These are phyloP conservation scores for Leccinum subrobustum DNA, from an alignment of 1,284 basidiomycete species.

Conservation along the genomic window DNA sequence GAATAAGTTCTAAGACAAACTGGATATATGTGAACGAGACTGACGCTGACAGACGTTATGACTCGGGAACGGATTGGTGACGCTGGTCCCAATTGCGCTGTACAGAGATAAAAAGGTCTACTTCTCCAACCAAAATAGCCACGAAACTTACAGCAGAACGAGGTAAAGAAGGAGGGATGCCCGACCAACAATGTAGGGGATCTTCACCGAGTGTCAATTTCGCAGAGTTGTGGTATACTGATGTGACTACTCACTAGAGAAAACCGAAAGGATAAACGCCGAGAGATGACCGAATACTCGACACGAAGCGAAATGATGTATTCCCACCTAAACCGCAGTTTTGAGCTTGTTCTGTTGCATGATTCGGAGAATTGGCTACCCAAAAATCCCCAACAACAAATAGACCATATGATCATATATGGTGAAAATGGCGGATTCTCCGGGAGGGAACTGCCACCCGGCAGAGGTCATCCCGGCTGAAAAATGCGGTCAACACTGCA, in stretches of 20 bases:
- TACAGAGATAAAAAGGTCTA: not conserved
- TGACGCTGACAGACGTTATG: constrained; percentile 13
- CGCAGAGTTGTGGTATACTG: not conserved
- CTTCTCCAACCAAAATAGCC: not conserved
- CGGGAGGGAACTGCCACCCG: not conserved
- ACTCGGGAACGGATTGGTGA: not conserved
- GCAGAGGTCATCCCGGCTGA: not conserved
- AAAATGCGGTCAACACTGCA: not conserved
- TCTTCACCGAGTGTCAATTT: constrained; percentile 5
- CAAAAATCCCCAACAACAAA: constrained; percentile 16
- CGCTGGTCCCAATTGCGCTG: constrained; percentile 4
- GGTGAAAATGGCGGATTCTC: not conserved
- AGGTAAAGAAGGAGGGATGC: constrained; percentile 10
- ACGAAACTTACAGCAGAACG: constrained; percentile 12
- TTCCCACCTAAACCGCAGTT: constrained; percentile 21
- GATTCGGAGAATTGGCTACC: constrained; percentile 5
- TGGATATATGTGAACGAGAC: not conserved
- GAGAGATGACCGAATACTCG: constrained; percentile 15
- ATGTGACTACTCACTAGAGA: constrained; percentile 18
- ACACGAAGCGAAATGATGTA: constrained; percentile 17
- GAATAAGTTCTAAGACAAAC: not conserved
- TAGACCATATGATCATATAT: not conserved
- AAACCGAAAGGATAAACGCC: constrained; percentile 18
- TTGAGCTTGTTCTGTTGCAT: not conserved
- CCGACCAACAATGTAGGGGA: constrained; percentile 24